Conservation (phyloP, 2,329 filamentous ascomycete genomes). For the Stemphylium vesicarium region DNA sequence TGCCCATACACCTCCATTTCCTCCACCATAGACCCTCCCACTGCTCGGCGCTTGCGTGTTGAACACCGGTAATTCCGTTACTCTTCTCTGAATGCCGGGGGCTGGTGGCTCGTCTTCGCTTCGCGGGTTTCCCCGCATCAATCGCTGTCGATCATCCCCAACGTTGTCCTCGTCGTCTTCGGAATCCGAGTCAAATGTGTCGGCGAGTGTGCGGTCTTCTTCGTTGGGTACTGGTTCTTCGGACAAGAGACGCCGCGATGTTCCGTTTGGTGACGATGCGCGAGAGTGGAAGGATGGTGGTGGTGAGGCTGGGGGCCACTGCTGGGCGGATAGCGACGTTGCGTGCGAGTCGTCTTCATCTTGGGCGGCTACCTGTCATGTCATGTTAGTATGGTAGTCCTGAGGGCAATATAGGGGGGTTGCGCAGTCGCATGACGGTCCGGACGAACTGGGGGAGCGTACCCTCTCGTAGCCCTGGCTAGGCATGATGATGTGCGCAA, state of each 20-base stretch:
- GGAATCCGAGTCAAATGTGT: conserved; percentile 83
- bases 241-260: conserved; percentile 60
- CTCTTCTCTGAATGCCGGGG: conserved; percentile 54
- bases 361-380: conserved; percentile 50
- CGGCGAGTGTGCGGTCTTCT: conserved; percentile 82
- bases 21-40: conserved; percentile 69
- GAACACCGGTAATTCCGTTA: conserved; percentile 63
- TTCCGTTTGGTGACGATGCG: conserved; percentile 67
- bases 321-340: conserved; percentile 30
- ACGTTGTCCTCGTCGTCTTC: conserved; percentile 63
- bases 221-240: conserved; percentile 59
- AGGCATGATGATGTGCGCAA: conserved; percentile 49
- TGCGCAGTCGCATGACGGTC: conserved; percentile 18
- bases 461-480: conserved; percentile 58
- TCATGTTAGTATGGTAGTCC: conserved; percentile 22
- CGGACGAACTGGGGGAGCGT: conserved; percentile 33
- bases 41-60: conserved; percentile 48
- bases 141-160: conserved; percentile 80
- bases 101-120: conserved; percentile 33
- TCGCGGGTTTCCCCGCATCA: conserved; percentile 72
- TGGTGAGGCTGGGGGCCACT: conserved; percentile 55
- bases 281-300: conserved; percentile 87
- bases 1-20: conserved; percentile 93
- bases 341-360: conserved; percentile 51
- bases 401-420: conserved; percentile 5